These are phyloP conservation scores for Euphorbia lathyris DNA, from an alignment of 345 rosid genomes.

Conservation along the genomic window DNA sequence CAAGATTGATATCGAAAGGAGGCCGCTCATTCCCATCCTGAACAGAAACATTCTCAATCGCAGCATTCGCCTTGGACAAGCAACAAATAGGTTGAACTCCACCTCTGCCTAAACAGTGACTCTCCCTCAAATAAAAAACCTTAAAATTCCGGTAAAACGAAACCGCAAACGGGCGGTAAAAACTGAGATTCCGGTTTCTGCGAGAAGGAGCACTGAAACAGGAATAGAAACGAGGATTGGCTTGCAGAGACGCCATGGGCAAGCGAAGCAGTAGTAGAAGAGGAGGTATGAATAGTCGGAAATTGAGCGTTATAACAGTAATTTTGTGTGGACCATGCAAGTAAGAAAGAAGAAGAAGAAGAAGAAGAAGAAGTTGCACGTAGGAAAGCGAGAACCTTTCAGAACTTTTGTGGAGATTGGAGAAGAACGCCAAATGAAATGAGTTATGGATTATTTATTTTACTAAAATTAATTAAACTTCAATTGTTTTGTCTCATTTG, in stretches of 20 bases:
- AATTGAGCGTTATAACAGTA: too few species aligned
- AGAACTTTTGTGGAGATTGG: too few species aligned
- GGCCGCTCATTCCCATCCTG: conserved; percentile 39
- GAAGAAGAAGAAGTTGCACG: too few species aligned
- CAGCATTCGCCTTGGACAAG: conserved; percentile 31
- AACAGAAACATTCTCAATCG: conserved; percentile 27
- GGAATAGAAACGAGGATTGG: conserved; percentile 7
- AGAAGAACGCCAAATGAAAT: too few species aligned
- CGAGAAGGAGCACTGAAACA: conserved; percentile 18
- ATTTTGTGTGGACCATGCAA: too few species aligned
- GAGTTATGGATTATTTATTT: too few species aligned
- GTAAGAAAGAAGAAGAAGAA: too few species aligned
- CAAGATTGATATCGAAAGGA: conserved; percentile 84
- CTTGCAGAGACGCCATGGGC: conserved; percentile 35
- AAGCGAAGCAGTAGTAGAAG: too few species aligned
- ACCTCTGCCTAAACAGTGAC: conserved; percentile 7
- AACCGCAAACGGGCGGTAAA: conserved; percentile 27
- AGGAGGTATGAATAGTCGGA: too few species aligned
- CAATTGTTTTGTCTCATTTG: not conserved
- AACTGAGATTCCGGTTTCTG: conserved; percentile 11
- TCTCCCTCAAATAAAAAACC: conserved; percentile 18
- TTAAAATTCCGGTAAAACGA: conserved; percentile 24
- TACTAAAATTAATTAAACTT: not conserved
- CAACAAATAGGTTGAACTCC: conserved; percentile 28
- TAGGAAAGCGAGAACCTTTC: too few species aligned